These are phyloP conservation scores for Ulota crispa DNA, from an alignment of 225 moss, liverwort and hornwort genomes.

Conservation along the genomic window DNA sequence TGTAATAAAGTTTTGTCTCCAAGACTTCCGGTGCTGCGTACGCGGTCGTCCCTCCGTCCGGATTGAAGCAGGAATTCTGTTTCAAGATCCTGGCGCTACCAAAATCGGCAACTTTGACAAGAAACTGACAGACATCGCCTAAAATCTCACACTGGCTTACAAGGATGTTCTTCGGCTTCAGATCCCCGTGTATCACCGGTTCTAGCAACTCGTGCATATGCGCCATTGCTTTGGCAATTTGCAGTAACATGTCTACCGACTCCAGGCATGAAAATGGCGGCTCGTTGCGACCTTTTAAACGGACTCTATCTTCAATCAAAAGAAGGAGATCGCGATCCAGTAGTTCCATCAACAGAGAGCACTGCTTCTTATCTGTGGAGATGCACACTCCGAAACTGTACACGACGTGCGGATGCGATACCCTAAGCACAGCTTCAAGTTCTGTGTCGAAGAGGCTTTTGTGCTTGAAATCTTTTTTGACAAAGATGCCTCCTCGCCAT, in stretches of 20 bases:
- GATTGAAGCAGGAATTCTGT: not conserved
- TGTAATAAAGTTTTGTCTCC: not conserved
- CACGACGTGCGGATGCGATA: constrained; percentile 12
- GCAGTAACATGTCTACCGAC: constrained; percentile 28
- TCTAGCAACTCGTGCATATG: constrained; percentile 14
- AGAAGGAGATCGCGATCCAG: constrained; percentile 9
- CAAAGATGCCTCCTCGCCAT: constrained; percentile 31
- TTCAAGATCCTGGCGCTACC: constrained; percentile 11
- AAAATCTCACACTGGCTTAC: constrained; percentile 25
- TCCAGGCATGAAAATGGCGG: constrained; percentile 30
- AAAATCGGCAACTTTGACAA: constrained; percentile 42
- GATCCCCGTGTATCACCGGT: constrained; percentile 33
- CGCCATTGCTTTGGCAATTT: constrained; percentile 31
- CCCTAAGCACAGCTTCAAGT: constrained; percentile 10
- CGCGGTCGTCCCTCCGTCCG: not conserved
- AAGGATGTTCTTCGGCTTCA: constrained; percentile 21
- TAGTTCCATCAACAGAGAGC: constrained; percentile 20
- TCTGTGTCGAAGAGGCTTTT: not conserved
- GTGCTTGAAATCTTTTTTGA: not conserved
- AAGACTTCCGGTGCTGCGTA: constrained; percentile 30
- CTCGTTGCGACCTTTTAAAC: not conserved
- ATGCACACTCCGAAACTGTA: constrained; percentile 6
- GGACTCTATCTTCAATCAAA: constrained; percentile 7
- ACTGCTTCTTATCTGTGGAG: not conserved
- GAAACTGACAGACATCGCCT: constrained; percentile 15